These are phyloP conservation scores for Prunus fruticosa DNA, from an alignment of 306 rosid genomes.

Conservation along the genomic window DNA sequence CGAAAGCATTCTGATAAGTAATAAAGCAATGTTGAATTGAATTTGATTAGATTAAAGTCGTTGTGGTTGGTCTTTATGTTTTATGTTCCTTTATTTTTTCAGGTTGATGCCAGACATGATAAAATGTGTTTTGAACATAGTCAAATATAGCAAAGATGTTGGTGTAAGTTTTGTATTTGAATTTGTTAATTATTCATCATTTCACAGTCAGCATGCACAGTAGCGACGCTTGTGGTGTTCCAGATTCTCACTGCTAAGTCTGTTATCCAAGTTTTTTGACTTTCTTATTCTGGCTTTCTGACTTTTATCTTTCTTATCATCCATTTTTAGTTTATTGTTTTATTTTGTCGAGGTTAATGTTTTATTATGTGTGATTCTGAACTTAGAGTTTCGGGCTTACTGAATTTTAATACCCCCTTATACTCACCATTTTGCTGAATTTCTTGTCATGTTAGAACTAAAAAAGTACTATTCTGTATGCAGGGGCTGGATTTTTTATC, in stretches of 20 bases:
- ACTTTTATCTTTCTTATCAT: background rate
- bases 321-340: conserved; percentile 3
- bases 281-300: background rate
- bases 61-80: conserved; percentile 22
- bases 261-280: background rate
- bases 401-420: background rate
- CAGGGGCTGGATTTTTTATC: conserved; percentile 68
- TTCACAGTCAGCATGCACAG: conserved; percentile 12
- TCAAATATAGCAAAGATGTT: conserved; percentile 52
- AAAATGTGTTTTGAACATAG: conserved; percentile 56
- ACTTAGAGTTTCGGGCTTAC: background rate
- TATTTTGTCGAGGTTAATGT: background rate
- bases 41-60: conserved; percentile 13
- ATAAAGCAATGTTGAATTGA: conserved; percentile 19
- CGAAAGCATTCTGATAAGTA: conserved; percentile 83
- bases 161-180: conserved; percentile 48
- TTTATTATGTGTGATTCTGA: conserved; percentile 14
- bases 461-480: conserved; percentile 27
- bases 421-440: background rate
- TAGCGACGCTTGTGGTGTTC: conserved; percentile 19
- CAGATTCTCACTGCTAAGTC: conserved; percentile 7
- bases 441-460: conserved; percentile 17
- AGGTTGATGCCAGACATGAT: conserved; percentile 87
- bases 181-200: conserved; percentile 10
- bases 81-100: conserved; percentile 33